Evolutionary conservation across 768 basidiomycete species (phyloP).

Genomic region (Agaricus bisporus): DNA sequence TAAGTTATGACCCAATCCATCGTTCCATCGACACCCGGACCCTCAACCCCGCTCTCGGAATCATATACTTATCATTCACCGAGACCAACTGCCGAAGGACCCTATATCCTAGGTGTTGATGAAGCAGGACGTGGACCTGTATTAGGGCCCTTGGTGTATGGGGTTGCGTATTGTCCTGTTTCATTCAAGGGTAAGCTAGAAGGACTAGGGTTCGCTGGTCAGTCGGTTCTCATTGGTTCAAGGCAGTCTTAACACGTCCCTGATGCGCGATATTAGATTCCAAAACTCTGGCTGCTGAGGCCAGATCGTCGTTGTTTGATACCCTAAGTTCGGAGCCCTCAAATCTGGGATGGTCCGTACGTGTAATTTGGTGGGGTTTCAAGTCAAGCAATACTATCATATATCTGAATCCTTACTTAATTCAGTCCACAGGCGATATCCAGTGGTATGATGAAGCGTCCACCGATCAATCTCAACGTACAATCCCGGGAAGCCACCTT

Average conservation of each 20-base stretch:
- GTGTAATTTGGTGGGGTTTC: conserved; percentile 54
- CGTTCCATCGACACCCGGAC: conserved; percentile 55
- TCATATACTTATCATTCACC: conserved; percentile 80
- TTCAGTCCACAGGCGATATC: conserved; percentile 87
- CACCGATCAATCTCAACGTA: conserved; percentile 81
- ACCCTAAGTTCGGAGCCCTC: conserved; percentile 64
- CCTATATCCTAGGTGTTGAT: conserved; percentile 97
- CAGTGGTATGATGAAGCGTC: conserved; percentile 79
- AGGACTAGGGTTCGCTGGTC: conserved; percentile 87
- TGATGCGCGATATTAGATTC: conserved; percentile 55
- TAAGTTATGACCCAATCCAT: neutral
- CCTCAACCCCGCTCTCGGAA: conserved; percentile 49
- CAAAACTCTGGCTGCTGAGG: conserved; percentile 76
- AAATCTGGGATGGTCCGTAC: conserved; percentile 78
- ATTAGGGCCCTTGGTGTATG: conserved; percentile 93
- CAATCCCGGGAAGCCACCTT: conserved; percentile 90
- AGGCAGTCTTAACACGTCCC: neutral
- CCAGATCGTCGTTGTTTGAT: conserved; percentile 56
- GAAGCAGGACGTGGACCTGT: conserved; percentile 97
- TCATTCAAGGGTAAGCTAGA: conserved; percentile 72
- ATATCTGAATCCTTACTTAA: neutral
- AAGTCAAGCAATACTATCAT: neutral
- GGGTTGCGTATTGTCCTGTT: conserved; percentile 86
- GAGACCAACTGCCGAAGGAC: conserved; percentile 60
- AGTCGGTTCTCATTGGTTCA: conserved; percentile 10